Percentiles rank a stretch among this genome's conserved stretches.
These are phyloP conservation scores for Rosa multiflora DNA, from an alignment of 306 rosid species.

Conservation along the genomic window DNA sequence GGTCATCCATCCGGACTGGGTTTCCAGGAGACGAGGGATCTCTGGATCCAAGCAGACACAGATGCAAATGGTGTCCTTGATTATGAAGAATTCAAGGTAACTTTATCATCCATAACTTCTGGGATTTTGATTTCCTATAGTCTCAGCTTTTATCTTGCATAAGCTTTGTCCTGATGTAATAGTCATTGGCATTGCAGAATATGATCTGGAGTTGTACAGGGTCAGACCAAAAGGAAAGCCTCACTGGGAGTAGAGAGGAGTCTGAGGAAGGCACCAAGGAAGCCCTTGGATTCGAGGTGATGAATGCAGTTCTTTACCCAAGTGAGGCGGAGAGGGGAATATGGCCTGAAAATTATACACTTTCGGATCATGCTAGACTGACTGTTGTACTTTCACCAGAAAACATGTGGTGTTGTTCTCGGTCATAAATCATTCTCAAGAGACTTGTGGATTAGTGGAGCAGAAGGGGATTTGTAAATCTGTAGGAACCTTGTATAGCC, in stretches of 20 bases:
- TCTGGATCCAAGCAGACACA: slow-evolving; percentile 79
- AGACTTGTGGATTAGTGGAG: background rate
- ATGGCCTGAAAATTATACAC: slow-evolving; percentile 83
- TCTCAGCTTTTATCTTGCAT: background rate
- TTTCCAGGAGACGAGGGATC: slow-evolving; percentile 70
- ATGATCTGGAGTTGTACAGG: slow-evolving; percentile 63
- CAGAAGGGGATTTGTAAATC: background rate
- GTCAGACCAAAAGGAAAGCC: slow-evolving; percentile 44
- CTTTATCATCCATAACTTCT: slow-evolving; percentile 13
- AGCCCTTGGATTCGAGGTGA: slow-evolving; percentile 68
- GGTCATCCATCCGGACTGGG: slow-evolving; percentile 69
- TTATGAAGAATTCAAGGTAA: slow-evolving; percentile 84
- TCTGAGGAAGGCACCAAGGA: slow-evolving; percentile 26
- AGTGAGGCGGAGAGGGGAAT: slow-evolving; percentile 74
- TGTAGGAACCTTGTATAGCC: slow-evolving; percentile 10
- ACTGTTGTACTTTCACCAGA: slow-evolving; percentile 57
- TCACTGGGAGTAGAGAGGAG: slow-evolving; percentile 29
- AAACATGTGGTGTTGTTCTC: slow-evolving; percentile 46
- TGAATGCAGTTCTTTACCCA: slow-evolving; percentile 65
- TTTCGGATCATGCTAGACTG: slow-evolving; percentile 83
- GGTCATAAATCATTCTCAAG: slow-evolving; percentile 16
- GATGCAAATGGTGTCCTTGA: slow-evolving; percentile 74
- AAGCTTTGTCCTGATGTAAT: background rate
- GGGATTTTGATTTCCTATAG: background rate
- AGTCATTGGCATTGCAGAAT: slow-evolving; percentile 44